Percentiles rank a stretch among this genome's conserved stretches.
phyloP scores from a whole-genome alignment of 805 yeast genomes.

The Sugiyamaella qingdaonensis region DNA sequence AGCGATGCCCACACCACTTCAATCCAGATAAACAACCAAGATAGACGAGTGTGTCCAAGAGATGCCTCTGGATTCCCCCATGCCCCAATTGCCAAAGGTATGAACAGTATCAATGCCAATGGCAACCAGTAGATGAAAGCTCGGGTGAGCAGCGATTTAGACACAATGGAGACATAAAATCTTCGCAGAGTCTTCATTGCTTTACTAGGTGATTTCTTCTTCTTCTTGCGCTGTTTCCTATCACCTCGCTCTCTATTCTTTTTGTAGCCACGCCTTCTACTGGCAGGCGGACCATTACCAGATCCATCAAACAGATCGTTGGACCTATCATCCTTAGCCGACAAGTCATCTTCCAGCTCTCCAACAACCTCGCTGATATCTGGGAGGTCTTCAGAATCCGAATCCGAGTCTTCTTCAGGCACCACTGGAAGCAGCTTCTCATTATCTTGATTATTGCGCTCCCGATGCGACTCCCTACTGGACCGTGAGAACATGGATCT shows the following conservation, averaged over 20 bases:
- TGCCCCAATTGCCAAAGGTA: constrained; percentile 38
- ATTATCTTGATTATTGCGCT: neutral
- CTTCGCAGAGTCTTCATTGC: constrained; percentile 11
- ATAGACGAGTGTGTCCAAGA: constrained; percentile 33
- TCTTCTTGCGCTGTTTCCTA: neutral
- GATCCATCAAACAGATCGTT: constrained; percentile 12
- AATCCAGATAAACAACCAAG: constrained; percentile 40
- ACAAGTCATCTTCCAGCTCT: constrained; percentile 15
- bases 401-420: constrained; percentile 5
- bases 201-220: constrained; percentile 5
- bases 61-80: constrained; percentile 30
- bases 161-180: constrained; percentile 18
- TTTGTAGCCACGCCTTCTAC: constrained; percentile 17
- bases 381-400: constrained; percentile 14
- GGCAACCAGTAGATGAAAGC: constrained; percentile 36
- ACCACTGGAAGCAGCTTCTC: constrained; percentile 6
- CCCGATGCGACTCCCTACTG: neutral
- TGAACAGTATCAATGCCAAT: constrained; percentile 33
- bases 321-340: constrained; percentile 16
- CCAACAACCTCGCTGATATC: constrained; percentile 15
- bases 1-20: constrained; percentile 38
- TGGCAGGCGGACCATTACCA: constrained; percentile 5
- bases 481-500: constrained; percentile 2
- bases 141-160: constrained; percentile 29
- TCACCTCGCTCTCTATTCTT: constrained; percentile 9